These are phyloP conservation scores for Fusarium graminum DNA, from an alignment of 2,329 filamentous ascomycete species.

Conservation along the genomic window DNA sequence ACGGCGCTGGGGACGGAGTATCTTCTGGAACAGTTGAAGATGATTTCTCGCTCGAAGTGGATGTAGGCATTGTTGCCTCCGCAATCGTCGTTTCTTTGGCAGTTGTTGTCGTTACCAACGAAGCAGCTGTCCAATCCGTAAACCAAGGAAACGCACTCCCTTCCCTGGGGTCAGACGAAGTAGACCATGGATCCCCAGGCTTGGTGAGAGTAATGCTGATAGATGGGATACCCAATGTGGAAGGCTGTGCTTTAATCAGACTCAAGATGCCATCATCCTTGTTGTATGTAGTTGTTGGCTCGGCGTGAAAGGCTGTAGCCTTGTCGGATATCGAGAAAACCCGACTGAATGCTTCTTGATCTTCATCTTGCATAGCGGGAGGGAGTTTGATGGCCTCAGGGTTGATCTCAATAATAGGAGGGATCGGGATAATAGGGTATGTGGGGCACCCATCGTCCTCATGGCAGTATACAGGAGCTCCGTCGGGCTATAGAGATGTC, in stretches of 20 bases:
- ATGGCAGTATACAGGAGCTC: background rate
- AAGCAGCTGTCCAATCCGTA: background rate
- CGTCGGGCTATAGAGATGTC: background rate
- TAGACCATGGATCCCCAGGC: background rate
- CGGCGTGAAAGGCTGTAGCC: background rate
- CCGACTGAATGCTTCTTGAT: background rate
- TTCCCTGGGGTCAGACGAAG: slow-evolving; percentile 2
- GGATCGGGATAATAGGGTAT: background rate
- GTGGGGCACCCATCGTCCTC: background rate
- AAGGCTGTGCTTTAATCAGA: background rate
- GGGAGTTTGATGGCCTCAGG: background rate
- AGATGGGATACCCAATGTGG: background rate
- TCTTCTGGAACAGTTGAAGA: background rate
- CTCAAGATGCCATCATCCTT: background rate
- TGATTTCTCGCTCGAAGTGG: background rate
- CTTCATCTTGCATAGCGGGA: background rate
- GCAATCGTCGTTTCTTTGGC: background rate
- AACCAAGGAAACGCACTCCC: background rate
- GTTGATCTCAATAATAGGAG: background rate
- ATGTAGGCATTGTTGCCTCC: background rate
- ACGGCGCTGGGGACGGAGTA: background rate
- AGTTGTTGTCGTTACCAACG: background rate
- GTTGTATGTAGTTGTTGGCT: background rate
- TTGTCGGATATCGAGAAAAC: background rate
- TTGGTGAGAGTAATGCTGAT: slow-evolving; percentile 8